phyloP scores from a whole-genome alignment of 768 basidiomycete genomes.

The Boletus fagicola region DNA sequence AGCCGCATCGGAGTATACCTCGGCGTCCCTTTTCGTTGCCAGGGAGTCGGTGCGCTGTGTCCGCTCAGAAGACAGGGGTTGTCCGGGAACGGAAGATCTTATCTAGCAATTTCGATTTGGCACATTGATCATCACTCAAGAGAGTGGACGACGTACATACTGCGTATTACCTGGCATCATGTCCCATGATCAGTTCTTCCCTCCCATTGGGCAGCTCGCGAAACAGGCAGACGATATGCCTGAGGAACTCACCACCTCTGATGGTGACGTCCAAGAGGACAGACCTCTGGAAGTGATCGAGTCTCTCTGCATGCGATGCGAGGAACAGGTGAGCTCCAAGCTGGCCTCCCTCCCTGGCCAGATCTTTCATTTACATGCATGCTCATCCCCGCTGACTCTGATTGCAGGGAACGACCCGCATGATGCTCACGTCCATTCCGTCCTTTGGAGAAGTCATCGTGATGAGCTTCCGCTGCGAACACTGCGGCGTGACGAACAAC shows the following conservation, averaged over 20 bases:
- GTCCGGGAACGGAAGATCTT: constrained; percentile 4
- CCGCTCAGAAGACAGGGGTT: background rate
- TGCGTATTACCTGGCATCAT: constrained; percentile 11
- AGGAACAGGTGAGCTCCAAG: constrained; percentile 69
- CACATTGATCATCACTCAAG: too few relatives aligned
- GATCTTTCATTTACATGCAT: background rate
- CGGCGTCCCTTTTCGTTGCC: background rate
- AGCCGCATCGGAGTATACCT: background rate
- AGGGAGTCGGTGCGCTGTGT: too few relatives aligned
- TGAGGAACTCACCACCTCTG: constrained; percentile 26
- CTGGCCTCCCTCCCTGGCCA: background rate
- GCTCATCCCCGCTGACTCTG: constrained; percentile 8
- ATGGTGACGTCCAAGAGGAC: constrained; percentile 38
- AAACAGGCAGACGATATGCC: constrained; percentile 40
- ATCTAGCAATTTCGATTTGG: background rate
- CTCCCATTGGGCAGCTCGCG: constrained; percentile 55
- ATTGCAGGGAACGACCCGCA: constrained; percentile 77
- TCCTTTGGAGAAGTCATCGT: constrained; percentile 94
- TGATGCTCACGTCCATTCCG: constrained; percentile 91
- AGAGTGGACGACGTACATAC: background rate
- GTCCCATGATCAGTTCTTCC: constrained; percentile 45
- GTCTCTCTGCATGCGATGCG: constrained; percentile 92
- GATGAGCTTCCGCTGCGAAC: constrained; percentile 95
- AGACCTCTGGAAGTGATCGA: constrained; percentile 79
- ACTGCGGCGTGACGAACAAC: constrained; percentile 87